Conservation (phyloP, 2,329 filamentous ascomycete genomes). For the Drechslerella stenobrocha region DNA sequence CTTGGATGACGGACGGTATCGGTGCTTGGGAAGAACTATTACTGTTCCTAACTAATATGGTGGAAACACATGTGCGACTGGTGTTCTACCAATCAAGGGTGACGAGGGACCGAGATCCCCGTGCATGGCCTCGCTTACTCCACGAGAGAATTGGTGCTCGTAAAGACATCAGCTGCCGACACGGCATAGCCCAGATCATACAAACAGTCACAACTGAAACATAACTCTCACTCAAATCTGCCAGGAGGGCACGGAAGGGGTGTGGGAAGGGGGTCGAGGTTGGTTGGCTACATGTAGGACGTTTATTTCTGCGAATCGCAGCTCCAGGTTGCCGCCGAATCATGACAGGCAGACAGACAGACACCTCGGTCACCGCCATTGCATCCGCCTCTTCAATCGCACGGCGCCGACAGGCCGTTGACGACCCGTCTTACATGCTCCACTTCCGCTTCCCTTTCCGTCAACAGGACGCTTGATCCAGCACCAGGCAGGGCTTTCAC, state of each 20-base stretch:
- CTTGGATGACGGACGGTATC: no score
- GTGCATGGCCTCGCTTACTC: conserved; percentile 25
- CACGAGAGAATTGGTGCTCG: conserved; percentile 12
- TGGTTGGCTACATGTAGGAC: conserved; percentile 18
- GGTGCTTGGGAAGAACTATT: no score
- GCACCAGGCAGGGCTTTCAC: conserved; percentile 17
- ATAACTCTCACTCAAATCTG: conserved; percentile 23
- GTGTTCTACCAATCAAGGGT: conserved; percentile 36
- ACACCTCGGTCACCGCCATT: no score
- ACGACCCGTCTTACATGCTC: no score
- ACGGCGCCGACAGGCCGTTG: no score
- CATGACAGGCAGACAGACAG: conserved; percentile 20
- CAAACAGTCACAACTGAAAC: conserved; percentile 45
- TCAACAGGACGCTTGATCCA: conserved; percentile 31
- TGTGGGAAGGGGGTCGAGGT: conserved; percentile 4
- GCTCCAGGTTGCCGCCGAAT: conserved; percentile 38
- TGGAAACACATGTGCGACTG: conserved; percentile 48
- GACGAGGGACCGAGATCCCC: conserved; percentile 25
- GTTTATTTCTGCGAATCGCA: conserved; percentile 36
- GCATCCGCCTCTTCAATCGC: no score
- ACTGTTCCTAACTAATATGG: conserved; percentile 30
- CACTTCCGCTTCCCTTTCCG: no score
- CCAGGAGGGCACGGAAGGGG: not conserved
- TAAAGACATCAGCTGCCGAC: conserved; percentile 21
- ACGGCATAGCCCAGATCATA: conserved; percentile 22